Percentiles rank a stretch among this genome's conserved stretches.
Evolutionary conservation across 129 eudicot genomes (phyloP).

Genomic region (Rutidosis leptorrhynchoides): DNA sequence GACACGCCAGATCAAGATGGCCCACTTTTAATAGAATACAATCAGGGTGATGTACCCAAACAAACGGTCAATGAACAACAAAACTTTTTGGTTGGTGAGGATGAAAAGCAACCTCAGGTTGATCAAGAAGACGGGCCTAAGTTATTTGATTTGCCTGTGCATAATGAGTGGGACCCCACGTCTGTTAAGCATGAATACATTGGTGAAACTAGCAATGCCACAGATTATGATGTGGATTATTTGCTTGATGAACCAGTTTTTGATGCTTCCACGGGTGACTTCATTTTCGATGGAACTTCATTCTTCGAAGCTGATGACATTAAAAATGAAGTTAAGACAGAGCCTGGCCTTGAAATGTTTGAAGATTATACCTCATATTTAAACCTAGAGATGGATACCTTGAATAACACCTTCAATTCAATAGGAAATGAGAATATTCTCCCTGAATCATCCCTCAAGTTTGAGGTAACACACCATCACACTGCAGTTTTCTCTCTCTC

Average conservation of each 20-base stretch:
- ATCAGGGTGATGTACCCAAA: constrained; percentile 32
- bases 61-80: constrained; percentile 33
- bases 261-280: constrained; percentile 41
- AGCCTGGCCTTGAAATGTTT: constrained; percentile 51
- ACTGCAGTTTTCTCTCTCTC: not conserved
- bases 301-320: constrained; percentile 72
- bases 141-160: constrained; percentile 46
- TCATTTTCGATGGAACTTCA: constrained; percentile 41
- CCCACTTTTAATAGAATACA: constrained; percentile 38
- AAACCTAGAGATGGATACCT: constrained; percentile 46
- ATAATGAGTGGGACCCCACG: constrained; percentile 29
- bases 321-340: constrained; percentile 39
- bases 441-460: constrained; percentile 32
- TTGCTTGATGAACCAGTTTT: constrained; percentile 58
- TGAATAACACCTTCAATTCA: constrained; percentile 37
- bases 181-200: constrained; percentile 58
- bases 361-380: constrained; percentile 54
- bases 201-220: constrained; percentile 42
- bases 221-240: constrained; percentile 43
- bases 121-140: constrained; percentile 40
- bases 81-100: constrained; percentile 25
- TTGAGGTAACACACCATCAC: constrained; percentile 44
- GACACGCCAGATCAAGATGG: constrained; percentile 34
- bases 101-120: constrained; percentile 26
- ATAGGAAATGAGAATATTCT: constrained; percentile 34